These are phyloP conservation scores for Phyllosticta capitalensis DNA, from an alignment of 2,329 filamentous ascomycete species.

Conservation along the genomic window DNA sequence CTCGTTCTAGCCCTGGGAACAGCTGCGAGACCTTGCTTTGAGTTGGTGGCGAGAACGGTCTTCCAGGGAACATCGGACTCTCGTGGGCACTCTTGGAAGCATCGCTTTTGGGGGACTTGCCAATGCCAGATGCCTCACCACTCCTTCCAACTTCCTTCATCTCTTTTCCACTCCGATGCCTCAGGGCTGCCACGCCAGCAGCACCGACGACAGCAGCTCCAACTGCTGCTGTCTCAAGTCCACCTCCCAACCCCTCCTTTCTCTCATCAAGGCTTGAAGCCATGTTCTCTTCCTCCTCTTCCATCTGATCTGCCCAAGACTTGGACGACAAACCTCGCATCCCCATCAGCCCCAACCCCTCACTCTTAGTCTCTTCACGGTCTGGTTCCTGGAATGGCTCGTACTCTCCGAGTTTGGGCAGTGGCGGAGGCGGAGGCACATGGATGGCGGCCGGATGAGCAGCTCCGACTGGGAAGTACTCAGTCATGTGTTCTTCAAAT, in stretches of 20 bases:
- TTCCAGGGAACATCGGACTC: not conserved
- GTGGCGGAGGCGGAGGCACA: not conserved
- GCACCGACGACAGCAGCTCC: not conserved
- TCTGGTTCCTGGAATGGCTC: not conserved
- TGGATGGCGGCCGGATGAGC: not conserved
- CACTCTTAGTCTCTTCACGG: not conserved
- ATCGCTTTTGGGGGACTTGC: not conserved
- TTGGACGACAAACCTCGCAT: not conserved
- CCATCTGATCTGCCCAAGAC: slow-evolving; percentile 5
- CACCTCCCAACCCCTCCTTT: not conserved
- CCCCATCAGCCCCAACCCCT: not conserved
- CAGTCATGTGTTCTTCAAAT: not conserved
- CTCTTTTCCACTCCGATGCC: not conserved
- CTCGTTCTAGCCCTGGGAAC: slow-evolving; percentile 14
- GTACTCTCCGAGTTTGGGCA: not conserved
- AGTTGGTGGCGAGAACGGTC: not conserved
- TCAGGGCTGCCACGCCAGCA: not conserved
- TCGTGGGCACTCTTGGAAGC: not conserved
- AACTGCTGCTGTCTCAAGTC: not conserved
- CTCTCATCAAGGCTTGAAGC: not conserved
- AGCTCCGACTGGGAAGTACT: not conserved
- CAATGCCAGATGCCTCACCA: not conserved
- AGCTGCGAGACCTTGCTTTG: slow-evolving; percentile 10
- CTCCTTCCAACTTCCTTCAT: not conserved
- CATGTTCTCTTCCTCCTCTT: not conserved